Conservation (phyloP, 768 basidiomycete species). For the Suillus americanus region DNA sequence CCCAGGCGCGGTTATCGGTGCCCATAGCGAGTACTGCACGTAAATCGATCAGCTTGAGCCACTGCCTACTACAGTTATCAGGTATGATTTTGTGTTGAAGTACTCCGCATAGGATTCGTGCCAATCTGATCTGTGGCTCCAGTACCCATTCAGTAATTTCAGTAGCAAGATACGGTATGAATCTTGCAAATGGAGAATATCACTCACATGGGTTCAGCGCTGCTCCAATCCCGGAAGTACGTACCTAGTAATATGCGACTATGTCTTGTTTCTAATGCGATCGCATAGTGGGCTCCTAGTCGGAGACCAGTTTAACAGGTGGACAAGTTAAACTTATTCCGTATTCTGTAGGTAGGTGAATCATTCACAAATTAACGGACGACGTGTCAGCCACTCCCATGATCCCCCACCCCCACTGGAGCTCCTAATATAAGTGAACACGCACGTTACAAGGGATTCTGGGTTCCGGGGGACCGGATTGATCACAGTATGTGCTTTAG, state of each 20-base stretch:
- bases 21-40: constrained; percentile 70
- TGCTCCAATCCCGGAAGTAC: constrained; percentile 53
- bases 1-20: constrained; percentile 39
- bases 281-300: constrained; percentile 44
- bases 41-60: constrained; percentile 5
- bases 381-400: background rate
- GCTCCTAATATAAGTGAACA: background rate
- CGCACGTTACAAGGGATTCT: background rate
- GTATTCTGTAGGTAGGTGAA: background rate
- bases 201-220: constrained; percentile 15
- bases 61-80: constrained; percentile 47
- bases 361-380: background rate
- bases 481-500: background rate
- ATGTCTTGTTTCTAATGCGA: constrained; percentile 1
- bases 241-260: constrained; percentile 4
- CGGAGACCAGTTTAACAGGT: constrained; percentile 62
- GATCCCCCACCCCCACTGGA: background rate
- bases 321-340: constrained; percentile 48
- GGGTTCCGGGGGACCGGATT: background rate
- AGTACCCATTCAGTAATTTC: constrained; percentile 62
- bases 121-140: constrained; percentile 4
- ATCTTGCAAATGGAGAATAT: constrained; percentile 52
- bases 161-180: constrained; percentile 55
- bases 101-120: constrained; percentile 4
- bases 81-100: constrained; percentile 34